Base-by-base conservation (phyloP, 306 rosid species). In the Elaeagnus macrophylla region DNA sequence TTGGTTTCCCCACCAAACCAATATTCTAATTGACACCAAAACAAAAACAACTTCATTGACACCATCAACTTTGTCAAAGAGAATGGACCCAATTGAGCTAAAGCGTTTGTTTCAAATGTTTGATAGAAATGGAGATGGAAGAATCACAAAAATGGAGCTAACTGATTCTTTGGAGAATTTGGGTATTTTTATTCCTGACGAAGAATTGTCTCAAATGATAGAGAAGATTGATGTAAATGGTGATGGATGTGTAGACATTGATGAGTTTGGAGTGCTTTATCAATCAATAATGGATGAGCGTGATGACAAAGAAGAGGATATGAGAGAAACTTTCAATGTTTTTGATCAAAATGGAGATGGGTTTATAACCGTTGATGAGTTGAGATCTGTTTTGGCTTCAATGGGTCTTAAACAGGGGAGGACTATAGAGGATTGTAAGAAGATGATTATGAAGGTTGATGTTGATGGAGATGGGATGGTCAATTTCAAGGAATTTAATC, bases 361-460 rank as follows among this genome's bases (percentile, higher is more conserved):
- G n/a, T n/a, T n/a, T n/a, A n/a, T n/a, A n/a, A n/a, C n/a, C 55
- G 97, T 81, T 1, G 94, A 89, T 0, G 97, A 89, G 62, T 38
- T 89, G 71, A 71, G 95, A 47, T 50, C 85, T 7, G 89, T 89
- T 3, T 48, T 89, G 48, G 66, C 78, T 0, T 81, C 97, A 0
- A 63, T 89, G 6, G 97, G 97, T 49, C 69, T 89, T 20, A 86
- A 81, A 20, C 97, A 89, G 25, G 97, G 97, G 48, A 65, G 95
- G 59, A 69, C 87, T 1, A 62, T 50, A 0, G 95, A 89, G 47
- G 97, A 89, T 20, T 89, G 97, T 78, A 83, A 69, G 83, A 79
- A 53, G 69, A 89, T 89, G 95, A 89, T 85, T 12, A 70, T 59
- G 80, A 89, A 77, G 67, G 94, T 89, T 5, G 97, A 89, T 43